A percentile compares a stretch with the other conserved stretches of the same genome.
Evolutionary conservation across 768 basidiomycete genomes (phyloP).

Genomic region (Naganishia onofrii): DNA sequence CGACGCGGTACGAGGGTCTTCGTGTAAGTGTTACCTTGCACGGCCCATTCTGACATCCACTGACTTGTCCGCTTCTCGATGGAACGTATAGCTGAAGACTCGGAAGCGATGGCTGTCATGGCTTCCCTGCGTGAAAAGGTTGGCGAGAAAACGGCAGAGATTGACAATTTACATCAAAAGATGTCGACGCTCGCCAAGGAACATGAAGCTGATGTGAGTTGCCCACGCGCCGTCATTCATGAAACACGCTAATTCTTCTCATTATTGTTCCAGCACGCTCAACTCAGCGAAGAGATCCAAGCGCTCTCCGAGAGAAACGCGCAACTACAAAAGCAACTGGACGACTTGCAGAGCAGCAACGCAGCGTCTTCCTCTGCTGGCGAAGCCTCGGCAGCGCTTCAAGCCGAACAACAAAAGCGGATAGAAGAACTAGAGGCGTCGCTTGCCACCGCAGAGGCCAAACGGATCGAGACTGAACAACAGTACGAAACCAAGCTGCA

Average conservation of each 20-base stretch:
- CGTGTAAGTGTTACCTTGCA: conserved; percentile 33
- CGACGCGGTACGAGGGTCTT: conserved; percentile 48
- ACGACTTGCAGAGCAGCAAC: conserved; percentile 33
- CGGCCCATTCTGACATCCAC: background rate
- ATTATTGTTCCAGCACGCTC: conserved; percentile 37
- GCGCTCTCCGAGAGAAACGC: conserved; percentile 38
- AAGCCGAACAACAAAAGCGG: conserved; percentile 26
- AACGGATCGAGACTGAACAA: conserved; percentile 63
- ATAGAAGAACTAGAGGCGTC: conserved; percentile 27
- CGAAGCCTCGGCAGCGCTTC: background rate
- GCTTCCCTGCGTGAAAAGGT: conserved; percentile 79
- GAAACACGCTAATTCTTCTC: no score
- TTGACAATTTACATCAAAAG: conserved; percentile 52
- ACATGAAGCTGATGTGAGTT: conserved; percentile 48
- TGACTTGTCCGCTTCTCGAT: background rate
- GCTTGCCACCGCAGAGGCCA: conserved; percentile 60
- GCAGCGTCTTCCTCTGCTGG: conserved; percentile 14
- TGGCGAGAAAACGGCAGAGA: conserved; percentile 64
- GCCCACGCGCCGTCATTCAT: background rate
- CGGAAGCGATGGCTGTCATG: conserved; percentile 77
- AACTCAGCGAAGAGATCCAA: conserved; percentile 44
- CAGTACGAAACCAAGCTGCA: background rate
- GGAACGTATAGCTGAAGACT: conserved; percentile 54
- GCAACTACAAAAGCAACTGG: conserved; percentile 23
- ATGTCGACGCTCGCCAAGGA: conserved; percentile 46